Conservation (phyloP, 495 filamentous ascomycete species). For the Aspergillus egyptiacus region DNA sequence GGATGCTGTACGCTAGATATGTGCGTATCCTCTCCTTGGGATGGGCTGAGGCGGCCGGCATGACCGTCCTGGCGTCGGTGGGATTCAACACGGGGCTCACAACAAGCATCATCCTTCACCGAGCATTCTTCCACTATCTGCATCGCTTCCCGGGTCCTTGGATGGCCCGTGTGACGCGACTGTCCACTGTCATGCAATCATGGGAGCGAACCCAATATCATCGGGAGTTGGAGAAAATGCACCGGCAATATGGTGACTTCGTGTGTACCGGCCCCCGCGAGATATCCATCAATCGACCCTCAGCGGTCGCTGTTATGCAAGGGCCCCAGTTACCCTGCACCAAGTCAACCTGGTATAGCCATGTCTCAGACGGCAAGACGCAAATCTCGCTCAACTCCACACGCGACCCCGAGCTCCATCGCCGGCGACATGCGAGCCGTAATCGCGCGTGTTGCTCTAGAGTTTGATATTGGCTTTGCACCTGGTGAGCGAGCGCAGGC, state of each 20-base stretch:
- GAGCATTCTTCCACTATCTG: constrained; percentile 3
- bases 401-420: constrained; percentile 28
- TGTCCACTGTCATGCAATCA: neutral
- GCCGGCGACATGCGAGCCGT: constrained; percentile 18
- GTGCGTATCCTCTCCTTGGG: neutral
- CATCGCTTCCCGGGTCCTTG: neutral
- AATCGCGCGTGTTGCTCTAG: neutral
- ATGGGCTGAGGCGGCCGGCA: neutral
- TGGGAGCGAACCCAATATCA: constrained; percentile 4
- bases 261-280: constrained; percentile 25
- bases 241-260: constrained; percentile 9
- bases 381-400: constrained; percentile 23
- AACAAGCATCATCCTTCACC: neutral
- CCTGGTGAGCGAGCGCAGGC: neutral
- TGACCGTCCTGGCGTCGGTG: neutral
- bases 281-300: constrained; percentile 27
- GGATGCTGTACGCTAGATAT: neutral
- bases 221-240: constrained; percentile 3
- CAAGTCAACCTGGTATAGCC: constrained; percentile 33
- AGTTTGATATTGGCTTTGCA: constrained; percentile 1
- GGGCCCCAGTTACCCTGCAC: constrained; percentile 24
- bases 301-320: constrained; percentile 19
- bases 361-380: constrained; percentile 15
- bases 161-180: neutral
- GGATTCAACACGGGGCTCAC: constrained; percentile 2